Conservation (phyloP, 2,329 filamentous ascomycete species). For the Epichloe amarillans region DNA sequence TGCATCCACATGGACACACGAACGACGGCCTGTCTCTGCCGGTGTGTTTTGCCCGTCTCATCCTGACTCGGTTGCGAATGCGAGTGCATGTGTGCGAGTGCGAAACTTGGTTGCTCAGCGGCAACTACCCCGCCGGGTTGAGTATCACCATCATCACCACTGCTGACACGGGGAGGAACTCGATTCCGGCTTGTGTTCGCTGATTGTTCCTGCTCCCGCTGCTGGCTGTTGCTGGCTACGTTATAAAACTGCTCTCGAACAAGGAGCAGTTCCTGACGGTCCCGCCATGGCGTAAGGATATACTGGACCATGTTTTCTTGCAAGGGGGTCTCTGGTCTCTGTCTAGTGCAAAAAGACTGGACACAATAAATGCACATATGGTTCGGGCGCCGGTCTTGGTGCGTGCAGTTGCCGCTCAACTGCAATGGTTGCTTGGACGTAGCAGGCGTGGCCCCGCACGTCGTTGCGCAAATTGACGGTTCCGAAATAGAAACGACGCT, state of each 20-base stretch:
- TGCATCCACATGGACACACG: slow-evolving; percentile 57
- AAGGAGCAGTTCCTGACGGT: slow-evolving; percentile 48
- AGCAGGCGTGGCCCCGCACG: too few relatives aligned
- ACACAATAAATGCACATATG: too few relatives aligned
- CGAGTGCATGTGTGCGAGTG: slow-evolving; percentile 1
- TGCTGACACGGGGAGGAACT: neutral
- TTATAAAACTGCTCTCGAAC: slow-evolving; percentile 53
- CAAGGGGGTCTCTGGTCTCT: neutral
- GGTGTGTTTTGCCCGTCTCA: slow-evolving; percentile 7
- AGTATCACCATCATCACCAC: neutral
- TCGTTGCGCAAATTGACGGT: too few relatives aligned
- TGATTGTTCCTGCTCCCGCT: neutral
- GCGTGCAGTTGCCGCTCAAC: too few relatives aligned
- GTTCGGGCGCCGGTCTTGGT: too few relatives aligned
- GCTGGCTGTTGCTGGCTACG: slow-evolving; percentile 8
- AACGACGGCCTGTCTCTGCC: slow-evolving; percentile 37
- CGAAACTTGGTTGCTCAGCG: neutral
- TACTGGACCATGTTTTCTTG: slow-evolving; percentile 48
- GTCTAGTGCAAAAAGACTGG: neutral
- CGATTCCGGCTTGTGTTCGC: neutral
- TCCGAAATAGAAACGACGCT: too few relatives aligned
- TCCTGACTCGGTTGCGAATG: neutral
- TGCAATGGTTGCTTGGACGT: too few relatives aligned
- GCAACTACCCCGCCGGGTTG: neutral
- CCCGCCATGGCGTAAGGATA: slow-evolving; percentile 61